phyloP scores from a whole-genome alignment of 768 basidiomycete species.

The Filobasidium floriforme region DNA sequence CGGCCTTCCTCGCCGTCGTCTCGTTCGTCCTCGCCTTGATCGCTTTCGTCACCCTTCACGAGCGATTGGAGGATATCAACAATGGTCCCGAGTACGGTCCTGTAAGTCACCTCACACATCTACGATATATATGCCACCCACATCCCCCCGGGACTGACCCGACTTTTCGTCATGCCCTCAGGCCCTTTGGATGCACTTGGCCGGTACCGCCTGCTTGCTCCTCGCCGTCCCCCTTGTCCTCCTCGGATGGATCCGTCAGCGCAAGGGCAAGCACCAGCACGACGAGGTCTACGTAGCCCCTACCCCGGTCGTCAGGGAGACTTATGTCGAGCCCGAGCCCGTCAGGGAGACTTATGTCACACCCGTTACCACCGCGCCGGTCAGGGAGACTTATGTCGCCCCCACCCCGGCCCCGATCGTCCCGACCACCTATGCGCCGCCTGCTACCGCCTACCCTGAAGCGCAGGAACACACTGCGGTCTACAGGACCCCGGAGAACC shows the following conservation, averaged over 20 bases:
- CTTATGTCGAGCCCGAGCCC: background rate
- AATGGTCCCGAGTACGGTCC: slow-evolving; percentile 32
- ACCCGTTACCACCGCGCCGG: background rate
- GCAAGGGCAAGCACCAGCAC: slow-evolving; percentile 6
- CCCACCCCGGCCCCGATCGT: background rate
- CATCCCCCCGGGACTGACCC: background rate
- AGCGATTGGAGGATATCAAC: slow-evolving; percentile 25
- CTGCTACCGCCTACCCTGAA: too few species aligned
- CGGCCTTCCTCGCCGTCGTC: background rate
- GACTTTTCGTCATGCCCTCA: background rate
- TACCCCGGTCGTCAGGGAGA: background rate
- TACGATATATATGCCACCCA: too few species aligned
- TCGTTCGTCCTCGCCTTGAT: slow-evolving; percentile 37
- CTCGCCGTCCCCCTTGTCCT: slow-evolving; percentile 28
- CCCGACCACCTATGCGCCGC: too few species aligned
- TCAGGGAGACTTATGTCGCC: background rate
- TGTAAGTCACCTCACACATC: background rate
- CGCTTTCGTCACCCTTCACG: slow-evolving; percentile 33
- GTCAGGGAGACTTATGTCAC: background rate
- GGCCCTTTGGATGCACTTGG: slow-evolving; percentile 35
- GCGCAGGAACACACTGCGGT: too few species aligned
- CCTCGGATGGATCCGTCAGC: slow-evolving; percentile 33
- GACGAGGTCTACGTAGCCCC: background rate
- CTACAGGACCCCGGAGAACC: too few species aligned
- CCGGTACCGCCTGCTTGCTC: slow-evolving; percentile 31